Evolutionary conservation across 257 asterid genomes (phyloP), one percentile per base, ranked within the genome.

Genomic region (Solanum lignicaule): DNA sequence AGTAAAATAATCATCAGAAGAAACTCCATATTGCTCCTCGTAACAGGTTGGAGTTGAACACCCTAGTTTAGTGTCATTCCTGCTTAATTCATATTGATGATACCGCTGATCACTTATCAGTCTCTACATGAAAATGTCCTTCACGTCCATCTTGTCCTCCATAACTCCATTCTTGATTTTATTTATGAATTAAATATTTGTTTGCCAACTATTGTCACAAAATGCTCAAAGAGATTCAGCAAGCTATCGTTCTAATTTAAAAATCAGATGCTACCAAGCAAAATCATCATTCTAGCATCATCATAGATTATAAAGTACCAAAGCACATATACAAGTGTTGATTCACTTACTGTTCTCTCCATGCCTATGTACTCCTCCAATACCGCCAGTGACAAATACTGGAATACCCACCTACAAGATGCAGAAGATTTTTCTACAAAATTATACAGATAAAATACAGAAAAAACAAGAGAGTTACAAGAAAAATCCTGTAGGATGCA

Each of bases 341-440:
- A 9, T 68, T 58, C 88, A 91, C 98, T 81, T 90, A 97, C 99
- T 94, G 75, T 84, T 95, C 90, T 95, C 98, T 85, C 99, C 99
- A 89, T 94, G 94, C 88, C 98, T 94, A 88, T 97, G 99, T 41
- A 97, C 99, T 92, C 99, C 99, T 69, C 99, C 99, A 90, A 94
- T 94, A 83, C 99, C 99, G 72, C 99, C 99, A 60, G 99, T 96
- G 83, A 95, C 98, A 91, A 97, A 97, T 91, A 97, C 94, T 78
- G 94, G 94, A 90, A 97, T 95, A 88, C 97, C 98, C 89, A 91
- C 98, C 98, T 97, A 92, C 91, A 89, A 16, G 82, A 72, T 52
- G 55, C 21, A 10, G 73, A 46, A 25, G 14, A 86, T 16, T 18
- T 41, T 72, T 39, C 41, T 11, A 52, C 74, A 73, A 73, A 78